phyloP scores from a whole-genome alignment of 108 stramenopile genomes.

The Pseudonitzschia multiseries region DNA sequence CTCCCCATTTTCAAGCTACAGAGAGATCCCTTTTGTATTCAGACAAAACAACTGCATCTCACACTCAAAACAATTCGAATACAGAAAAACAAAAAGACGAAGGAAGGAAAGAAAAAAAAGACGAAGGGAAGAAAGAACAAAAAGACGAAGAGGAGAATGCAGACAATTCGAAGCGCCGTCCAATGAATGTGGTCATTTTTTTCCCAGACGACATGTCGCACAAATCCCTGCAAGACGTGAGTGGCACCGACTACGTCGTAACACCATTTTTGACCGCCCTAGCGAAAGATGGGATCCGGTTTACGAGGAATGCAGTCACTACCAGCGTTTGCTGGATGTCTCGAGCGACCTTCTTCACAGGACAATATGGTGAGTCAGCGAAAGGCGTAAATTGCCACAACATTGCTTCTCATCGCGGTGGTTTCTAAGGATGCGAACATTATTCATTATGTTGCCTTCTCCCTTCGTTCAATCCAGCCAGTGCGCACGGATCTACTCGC shows the following conservation, averaged over 20 bases:
- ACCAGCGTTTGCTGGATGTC: conserved; percentile 70
- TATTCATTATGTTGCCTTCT: not conserved
- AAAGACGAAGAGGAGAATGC: not conserved
- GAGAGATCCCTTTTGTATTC: too few species aligned
- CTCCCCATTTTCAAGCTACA: too few species aligned
- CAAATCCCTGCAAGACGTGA: not conserved
- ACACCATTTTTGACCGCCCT: conserved; percentile 64
- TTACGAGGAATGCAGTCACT: conserved; percentile 68
- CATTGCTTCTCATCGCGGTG: too few species aligned
- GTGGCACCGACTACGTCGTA: conserved; percentile 34
- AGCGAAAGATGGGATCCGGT: conserved; percentile 60
- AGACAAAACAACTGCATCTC: too few species aligned
- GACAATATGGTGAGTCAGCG: conserved; percentile 40
- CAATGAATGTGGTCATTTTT: not conserved
- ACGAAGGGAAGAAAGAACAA: not conserved
- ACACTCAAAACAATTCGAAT: too few species aligned
- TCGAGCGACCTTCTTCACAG: conserved; percentile 58
- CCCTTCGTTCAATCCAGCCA: not conserved
- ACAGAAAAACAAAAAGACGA: too few species aligned
- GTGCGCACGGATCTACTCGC: not conserved
- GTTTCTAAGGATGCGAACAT: too few species aligned
- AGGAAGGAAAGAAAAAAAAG: too few species aligned
- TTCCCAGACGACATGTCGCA: not conserved
- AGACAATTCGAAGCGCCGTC: not conserved
- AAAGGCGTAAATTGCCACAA: too few species aligned